These are phyloP conservation scores for Aspergillus pseudoglaucus DNA, from an alignment of 2,329 filamentous ascomycete species.

Conservation along the genomic window DNA sequence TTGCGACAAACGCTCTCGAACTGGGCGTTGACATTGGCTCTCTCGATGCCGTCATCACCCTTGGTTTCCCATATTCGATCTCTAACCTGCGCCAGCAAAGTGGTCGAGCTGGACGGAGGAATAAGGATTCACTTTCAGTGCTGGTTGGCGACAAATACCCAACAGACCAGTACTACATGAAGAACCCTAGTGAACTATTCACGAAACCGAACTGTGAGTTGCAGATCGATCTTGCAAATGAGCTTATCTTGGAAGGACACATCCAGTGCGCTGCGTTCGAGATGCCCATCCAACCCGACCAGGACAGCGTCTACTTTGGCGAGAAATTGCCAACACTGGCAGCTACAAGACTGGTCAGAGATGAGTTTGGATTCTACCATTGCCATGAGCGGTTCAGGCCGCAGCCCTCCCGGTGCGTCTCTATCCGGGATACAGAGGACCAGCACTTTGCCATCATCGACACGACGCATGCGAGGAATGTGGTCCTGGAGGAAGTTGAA, in stretches of 20 bases:
- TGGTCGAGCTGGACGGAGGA: slow-evolving; percentile 81
- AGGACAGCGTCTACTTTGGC: slow-evolving; percentile 75
- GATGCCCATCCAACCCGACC: slow-evolving; percentile 76
- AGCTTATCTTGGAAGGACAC: slow-evolving; percentile 87
- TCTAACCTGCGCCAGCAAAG: slow-evolving; percentile 92
- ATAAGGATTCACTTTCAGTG: slow-evolving; percentile 87
- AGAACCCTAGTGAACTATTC: slow-evolving; percentile 86
- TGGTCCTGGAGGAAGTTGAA: slow-evolving; percentile 91
- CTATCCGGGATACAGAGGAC: slow-evolving; percentile 83
- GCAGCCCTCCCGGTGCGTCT: slow-evolving; percentile 71
- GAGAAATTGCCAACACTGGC: slow-evolving; percentile 65
- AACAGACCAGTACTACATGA: slow-evolving; percentile 95
- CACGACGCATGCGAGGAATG: slow-evolving; percentile 69
- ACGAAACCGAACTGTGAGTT: slow-evolving; percentile 83
- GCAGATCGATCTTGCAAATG: slow-evolving; percentile 85
- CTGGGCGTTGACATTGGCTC: slow-evolving; percentile 92
- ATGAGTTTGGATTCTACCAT: slow-evolving; percentile 78
- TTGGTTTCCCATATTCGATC: slow-evolving; percentile 93
- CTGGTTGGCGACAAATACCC: slow-evolving; percentile 84
- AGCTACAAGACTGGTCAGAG: slow-evolving; percentile 64
- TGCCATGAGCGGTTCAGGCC: slow-evolving; percentile 85
- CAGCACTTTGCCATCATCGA: slow-evolving; percentile 94
- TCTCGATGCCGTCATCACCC: slow-evolving; percentile 85
- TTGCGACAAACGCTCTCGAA: slow-evolving; percentile 89
- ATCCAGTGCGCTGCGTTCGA: slow-evolving; percentile 93